Conservation (phyloP, 164 flowering plant species). For the Vitis vinifera region ASM3070453v1 NC_081805.1:4135001-4135500, state of each 20-base stretch:
- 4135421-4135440: constrained; percentile 58
- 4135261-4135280: constrained; percentile 61
- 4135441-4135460: constrained; percentile 26
- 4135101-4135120: constrained; percentile 87
- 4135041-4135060: constrained; percentile 72
- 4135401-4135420: constrained; percentile 78
- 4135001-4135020: constrained; percentile 87
- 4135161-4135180: constrained; percentile 72
- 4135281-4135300: constrained; percentile 72
- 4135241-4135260: constrained; percentile 74
- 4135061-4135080: constrained; percentile 61
- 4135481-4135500: constrained; percentile 13
- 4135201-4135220: constrained; percentile 67
- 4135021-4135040: constrained; percentile 75
- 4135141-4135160: constrained; percentile 68
- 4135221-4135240: constrained; percentile 79
- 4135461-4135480: constrained; percentile 10
- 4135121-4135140: constrained; percentile 79
- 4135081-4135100: constrained; percentile 78
- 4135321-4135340: constrained; percentile 92
- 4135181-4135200: constrained; percentile 67
- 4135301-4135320: constrained; percentile 84
- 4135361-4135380: constrained; percentile 57
- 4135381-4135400: constrained; percentile 72
- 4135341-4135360: constrained; percentile 73